phyloP scores from a whole-genome alignment of 331 rosid genomes.

The Cydonia oblonga region DNA sequence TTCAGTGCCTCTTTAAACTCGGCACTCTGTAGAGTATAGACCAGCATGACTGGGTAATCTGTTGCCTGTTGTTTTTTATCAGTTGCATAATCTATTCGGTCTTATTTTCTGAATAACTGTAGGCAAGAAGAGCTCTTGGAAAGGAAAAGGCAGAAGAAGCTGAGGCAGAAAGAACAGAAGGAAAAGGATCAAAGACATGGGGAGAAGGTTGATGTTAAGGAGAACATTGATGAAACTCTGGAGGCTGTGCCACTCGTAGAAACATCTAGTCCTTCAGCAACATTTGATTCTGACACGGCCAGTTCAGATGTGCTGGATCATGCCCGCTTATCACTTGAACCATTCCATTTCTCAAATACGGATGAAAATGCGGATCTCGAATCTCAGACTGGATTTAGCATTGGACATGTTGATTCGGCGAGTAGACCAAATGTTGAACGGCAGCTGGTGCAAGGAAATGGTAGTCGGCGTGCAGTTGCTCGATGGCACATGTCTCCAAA shows the following conservation, averaged over 20 bases:
- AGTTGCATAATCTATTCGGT: background rate
- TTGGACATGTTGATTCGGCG: constrained; percentile 14
- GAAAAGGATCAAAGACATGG: constrained; percentile 40
- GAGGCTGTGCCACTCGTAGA: constrained; percentile 29
- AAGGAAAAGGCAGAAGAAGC: constrained; percentile 67
- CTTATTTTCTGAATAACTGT: constrained; percentile 8
- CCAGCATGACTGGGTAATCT: background rate
- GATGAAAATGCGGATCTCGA: constrained; percentile 27
- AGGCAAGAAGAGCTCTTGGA: constrained; percentile 67
- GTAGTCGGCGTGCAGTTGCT: constrained; percentile 16
- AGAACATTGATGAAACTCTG: constrained; percentile 13
- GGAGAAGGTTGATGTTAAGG: constrained; percentile 31
- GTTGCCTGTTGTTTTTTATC: background rate
- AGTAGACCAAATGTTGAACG: constrained; percentile 35
- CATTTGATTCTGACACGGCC: constrained; percentile 21
- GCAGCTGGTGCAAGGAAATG: constrained; percentile 19
- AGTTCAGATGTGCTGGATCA: constrained; percentile 23
- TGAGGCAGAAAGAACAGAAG: constrained; percentile 65
- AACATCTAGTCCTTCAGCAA: constrained; percentile 27
- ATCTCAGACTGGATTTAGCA: constrained; percentile 17
- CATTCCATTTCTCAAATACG: constrained; percentile 24
- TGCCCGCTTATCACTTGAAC: constrained; percentile 17
- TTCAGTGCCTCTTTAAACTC: background rate
- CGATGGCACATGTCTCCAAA: constrained; percentile 34
- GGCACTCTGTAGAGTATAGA: background rate